Conservation (phyloP, 2,329 filamentous ascomycete species). For the Aureobasidium sp. region DNA sequence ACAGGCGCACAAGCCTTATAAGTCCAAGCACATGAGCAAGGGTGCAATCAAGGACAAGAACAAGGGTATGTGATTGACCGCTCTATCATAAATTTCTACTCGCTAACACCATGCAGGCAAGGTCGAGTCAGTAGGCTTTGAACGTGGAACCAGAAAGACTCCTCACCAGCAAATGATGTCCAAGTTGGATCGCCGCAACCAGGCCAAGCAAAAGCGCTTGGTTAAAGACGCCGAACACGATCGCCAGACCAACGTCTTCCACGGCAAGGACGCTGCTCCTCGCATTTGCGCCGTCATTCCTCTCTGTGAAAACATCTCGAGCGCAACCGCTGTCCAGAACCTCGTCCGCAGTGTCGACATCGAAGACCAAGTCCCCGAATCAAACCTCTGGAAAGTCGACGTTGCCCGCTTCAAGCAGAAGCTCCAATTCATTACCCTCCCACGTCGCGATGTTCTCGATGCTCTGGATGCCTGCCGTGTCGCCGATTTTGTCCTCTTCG, state of each 20-base stretch:
- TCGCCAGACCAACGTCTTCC: conserved; percentile 70
- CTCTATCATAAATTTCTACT: background rate
- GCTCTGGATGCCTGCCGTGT: conserved; percentile 78
- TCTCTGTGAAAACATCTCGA: conserved; percentile 64
- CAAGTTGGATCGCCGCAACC: conserved; percentile 90
- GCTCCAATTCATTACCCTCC: conserved; percentile 71
- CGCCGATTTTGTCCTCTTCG: conserved; percentile 83
- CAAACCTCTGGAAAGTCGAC: conserved; percentile 50
- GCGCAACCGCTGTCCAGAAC: conserved; percentile 55
- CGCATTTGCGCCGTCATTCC: conserved; percentile 83
- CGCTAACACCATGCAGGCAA: conserved; percentile 42
- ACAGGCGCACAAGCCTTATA: conserved; percentile 79
- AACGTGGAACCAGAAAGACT: conserved; percentile 71
- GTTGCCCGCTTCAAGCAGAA: conserved; percentile 94
- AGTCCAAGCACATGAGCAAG: conserved; percentile 85
- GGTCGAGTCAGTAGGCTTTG: conserved; percentile 49
- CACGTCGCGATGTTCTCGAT: conserved; percentile 62
- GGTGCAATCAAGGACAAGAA: conserved; percentile 72
- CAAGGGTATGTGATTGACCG: conserved; percentile 45
- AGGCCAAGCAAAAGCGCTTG: conserved; percentile 81
- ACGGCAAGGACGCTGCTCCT: conserved; percentile 78
- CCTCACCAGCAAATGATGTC: conserved; percentile 96
- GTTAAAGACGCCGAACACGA: conserved; percentile 77
- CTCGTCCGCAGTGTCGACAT: conserved; percentile 77
- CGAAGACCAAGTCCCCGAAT: conserved; percentile 52